Percentiles rank a stretch among this genome's conserved stretches.
Evolutionary conservation across 2,329 filamentous ascomycete species (phyloP).

Genomic region (Colletotrichum spaethianum): DNA sequence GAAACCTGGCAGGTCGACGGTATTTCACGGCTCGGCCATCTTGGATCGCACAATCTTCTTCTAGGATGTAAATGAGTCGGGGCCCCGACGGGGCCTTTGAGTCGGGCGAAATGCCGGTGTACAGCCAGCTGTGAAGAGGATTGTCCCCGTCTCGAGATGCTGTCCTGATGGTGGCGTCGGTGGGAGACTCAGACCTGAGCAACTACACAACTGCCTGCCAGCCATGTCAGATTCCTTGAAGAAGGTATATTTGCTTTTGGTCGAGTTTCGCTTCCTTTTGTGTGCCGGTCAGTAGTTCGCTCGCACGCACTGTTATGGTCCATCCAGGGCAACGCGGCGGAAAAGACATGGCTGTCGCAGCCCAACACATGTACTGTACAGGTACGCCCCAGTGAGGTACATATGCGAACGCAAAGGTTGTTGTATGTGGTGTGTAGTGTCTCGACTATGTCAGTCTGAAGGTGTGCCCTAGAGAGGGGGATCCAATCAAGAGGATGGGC

Average conservation of each 20-base stretch:
- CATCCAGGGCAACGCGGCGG: conserved; percentile 3
- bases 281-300: conserved; percentile 19
- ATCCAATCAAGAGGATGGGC: conserved; percentile 14
- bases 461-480: neutral
- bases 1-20: conserved; percentile 24
- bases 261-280: conserved; percentile 17
- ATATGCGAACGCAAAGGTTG: neutral
- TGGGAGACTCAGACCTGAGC: conserved; percentile 18
- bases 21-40: conserved; percentile 30
- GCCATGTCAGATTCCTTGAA: conserved; percentile 9
- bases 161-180: conserved; percentile 18
- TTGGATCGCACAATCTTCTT: conserved; percentile 26
- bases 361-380: conserved; percentile 10
- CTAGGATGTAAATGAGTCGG: conserved; percentile 26
- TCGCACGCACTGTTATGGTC: neutral
- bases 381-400: neutral
- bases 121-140: neutral
- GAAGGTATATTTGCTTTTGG: neutral
- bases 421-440: conserved; percentile 7
- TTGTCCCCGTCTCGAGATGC: conserved; percentile 3
- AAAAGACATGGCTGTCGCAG: conserved; percentile 34
- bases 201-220: neutral
- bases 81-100: conserved; percentile 19
- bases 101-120: conserved; percentile 20
- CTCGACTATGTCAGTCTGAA: neutral